phyloP scores from a whole-genome alignment of 106 monocot genomes.

The Dendrobium chrysotoxum region DNA sequence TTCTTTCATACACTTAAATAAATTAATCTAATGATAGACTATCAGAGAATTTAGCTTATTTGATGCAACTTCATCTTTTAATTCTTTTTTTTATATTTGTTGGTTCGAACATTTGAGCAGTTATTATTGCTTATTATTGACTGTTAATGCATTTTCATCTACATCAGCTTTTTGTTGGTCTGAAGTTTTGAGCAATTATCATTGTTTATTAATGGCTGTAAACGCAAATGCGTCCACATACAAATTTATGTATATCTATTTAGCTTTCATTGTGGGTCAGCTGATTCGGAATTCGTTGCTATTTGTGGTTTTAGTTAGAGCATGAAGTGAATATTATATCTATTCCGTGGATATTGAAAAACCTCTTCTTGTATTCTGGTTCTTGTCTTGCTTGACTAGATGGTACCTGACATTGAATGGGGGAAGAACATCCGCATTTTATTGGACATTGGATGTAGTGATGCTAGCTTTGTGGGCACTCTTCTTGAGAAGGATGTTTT shows the following conservation, averaged over 20 bases:
- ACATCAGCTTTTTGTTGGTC: not conserved
- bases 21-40: not conserved
- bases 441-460: conserved; percentile 65
- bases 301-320: not conserved
- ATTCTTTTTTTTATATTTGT: too few relatives aligned
- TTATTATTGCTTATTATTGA: too few relatives aligned
- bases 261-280: not conserved
- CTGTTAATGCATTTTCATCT: too few relatives aligned
- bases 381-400: conserved; percentile 32
- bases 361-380: not conserved
- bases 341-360: not conserved
- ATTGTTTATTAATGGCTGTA: not conserved
- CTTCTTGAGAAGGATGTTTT: conserved; percentile 68
- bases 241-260: not conserved
- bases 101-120: too few relatives aligned
- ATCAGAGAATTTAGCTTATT: not conserved
- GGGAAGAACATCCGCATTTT: conserved; percentile 84
- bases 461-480: conserved; percentile 49
- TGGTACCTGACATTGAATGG: conserved; percentile 90
- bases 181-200: not conserved
- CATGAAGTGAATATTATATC: not conserved
- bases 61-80: not conserved
- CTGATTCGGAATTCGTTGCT: not conserved
- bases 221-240: not conserved
- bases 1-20: not conserved